Base-by-base conservation (phyloP, 164 flowering plant species). In the Cinnamomum micranthum region DNA sequence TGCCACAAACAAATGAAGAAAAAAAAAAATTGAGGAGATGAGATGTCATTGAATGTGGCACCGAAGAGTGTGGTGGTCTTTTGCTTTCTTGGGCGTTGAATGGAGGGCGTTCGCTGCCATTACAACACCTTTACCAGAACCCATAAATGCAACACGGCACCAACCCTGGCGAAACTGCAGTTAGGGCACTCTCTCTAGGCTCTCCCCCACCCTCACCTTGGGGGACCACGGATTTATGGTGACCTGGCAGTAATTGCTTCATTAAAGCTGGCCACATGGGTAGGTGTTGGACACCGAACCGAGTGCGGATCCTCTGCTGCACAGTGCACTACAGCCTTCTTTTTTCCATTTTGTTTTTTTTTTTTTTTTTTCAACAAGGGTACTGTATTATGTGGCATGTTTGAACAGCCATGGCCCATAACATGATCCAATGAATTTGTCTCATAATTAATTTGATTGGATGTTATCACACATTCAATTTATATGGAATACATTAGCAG, bases 161-260 rank as follows among this genome's bases (percentile, higher is more conserved):
- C 33, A 28, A 67, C 70, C 41, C 67, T 35, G 24, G 28, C 19
- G 19, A 15, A 59, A 59, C 63, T 59, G 19, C 63, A 22, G 27
- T 24, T 64, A 64, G 22, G 25, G 14, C 31, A 28, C 31, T 28
- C 31, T 28, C 31, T 23, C 22, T 19, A 19, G n/a, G 19, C 63
- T 59, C 63, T n/a, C 63, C 63, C 63, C 2, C 4, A 60, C 7
- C 2, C n/a, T 2, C 64, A 20, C 31, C 27, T 41, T 19, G 12
- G 70, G 50, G 70, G 70, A 67, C 70, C 70, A 67, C 70, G 70
- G 19, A 67, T 20, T 67, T 67, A 15, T 67, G 50, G 70, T 67
- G 70, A 67, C 47, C 28, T 67, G 70, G 70, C 70, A 33, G 41
- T 35, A 67, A 41, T 35, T 35, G 50, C 22, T 33, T 67, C 50